A percentile compares a stretch with the other conserved stretches of the same genome.
Evolutionary conservation across 2,329 filamentous ascomycete genomes (phyloP).

Genomic region (Exophiala sp.): DNA sequence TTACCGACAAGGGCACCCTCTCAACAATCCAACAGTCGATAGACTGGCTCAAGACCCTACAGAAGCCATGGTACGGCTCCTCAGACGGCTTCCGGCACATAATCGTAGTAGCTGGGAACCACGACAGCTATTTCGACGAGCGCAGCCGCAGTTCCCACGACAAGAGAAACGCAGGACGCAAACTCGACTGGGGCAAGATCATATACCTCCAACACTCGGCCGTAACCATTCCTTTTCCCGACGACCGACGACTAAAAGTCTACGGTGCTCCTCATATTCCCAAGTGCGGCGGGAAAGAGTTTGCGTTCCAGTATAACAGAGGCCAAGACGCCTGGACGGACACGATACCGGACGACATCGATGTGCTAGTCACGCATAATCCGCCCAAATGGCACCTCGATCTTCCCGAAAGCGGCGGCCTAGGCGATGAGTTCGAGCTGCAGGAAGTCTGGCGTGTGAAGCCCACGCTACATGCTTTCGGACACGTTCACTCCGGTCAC

Average conservation of each 20-base stretch:
- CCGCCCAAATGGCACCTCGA: slow-evolving; percentile 71
- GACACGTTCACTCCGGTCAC: slow-evolving; percentile 75
- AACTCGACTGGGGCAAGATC: slow-evolving; percentile 64
- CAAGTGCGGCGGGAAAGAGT: slow-evolving; percentile 64
- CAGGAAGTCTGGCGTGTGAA: slow-evolving; percentile 70
- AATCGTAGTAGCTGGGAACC: slow-evolving; percentile 80
- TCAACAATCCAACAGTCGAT: slow-evolving; percentile 76
- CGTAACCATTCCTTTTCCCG: slow-evolving; percentile 60
- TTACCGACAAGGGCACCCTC: slow-evolving; percentile 69
- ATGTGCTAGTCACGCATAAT: slow-evolving; percentile 77
- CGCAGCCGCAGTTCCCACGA: slow-evolving; percentile 58
- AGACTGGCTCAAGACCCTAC: slow-evolving; percentile 70
- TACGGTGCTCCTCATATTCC: slow-evolving; percentile 83
- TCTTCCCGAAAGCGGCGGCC: slow-evolving; percentile 48
- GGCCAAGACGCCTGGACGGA: slow-evolving; percentile 67
- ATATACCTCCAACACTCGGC: slow-evolving; percentile 71
- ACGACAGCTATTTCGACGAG: slow-evolving; percentile 80
- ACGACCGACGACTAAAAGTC: slow-evolving; percentile 61
- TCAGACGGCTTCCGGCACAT: slow-evolving; percentile 68
- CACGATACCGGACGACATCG: slow-evolving; percentile 67
- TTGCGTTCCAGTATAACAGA: slow-evolving; percentile 73
- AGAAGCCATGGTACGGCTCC: slow-evolving; percentile 27
- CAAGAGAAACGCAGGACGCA: slow-evolving; percentile 43
- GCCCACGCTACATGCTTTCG: slow-evolving; percentile 76
- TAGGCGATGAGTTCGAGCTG: slow-evolving; percentile 70